Evolutionary conservation across 140 eudicot genomes (phyloP), one percentile per base, ranked within the genome.

Genomic region (Stevia rebaudiana): DNA sequence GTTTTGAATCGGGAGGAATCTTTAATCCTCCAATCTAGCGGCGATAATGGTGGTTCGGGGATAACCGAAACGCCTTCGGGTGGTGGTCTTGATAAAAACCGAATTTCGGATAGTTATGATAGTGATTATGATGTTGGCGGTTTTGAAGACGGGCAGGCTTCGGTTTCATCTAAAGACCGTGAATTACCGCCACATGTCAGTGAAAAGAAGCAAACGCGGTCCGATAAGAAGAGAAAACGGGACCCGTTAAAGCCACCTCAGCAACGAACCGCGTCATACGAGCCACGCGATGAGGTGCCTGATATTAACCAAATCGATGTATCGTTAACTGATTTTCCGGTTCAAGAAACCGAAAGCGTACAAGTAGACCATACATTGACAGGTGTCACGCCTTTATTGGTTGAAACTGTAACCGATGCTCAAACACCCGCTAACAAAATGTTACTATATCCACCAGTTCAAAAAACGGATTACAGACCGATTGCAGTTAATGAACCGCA

Each of bases 41-140:
- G 84, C 6, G 95, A 86, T 17, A 78, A 70, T 48, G 86, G 74
- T 16, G 78, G 83, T 0, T 83, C 95, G 0, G 78, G 74, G 10
- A 63, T 86, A 28, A 78, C 76, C 1, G 86, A 79, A 35, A 78
- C 71, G 7, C 81, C 78, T 46, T 74, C 86, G 0, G 77, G 72
- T 37, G 42, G 66, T 3, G 59, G 72, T 63, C 68, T 70, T 17
- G 81, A 67, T 46, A 83, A 83, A 77, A 76, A 52, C 65, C 79
- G 59, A 37, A 70, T 76, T 42, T 68, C 76, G 12, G 71, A 69
- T 35, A 79, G 83, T 53, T 76, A 80, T 18, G 95, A 83, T 62
- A 86, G 88, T 72, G 95, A 86, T 65, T 81, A 81, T 72, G 91
- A 79, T 64, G 91, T 83, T 76, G 91, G 81, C 33, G 91, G 88